phyloP scores from a whole-genome alignment of 148 eudicot genomes.

The Rhododendron henanense region DNA sequence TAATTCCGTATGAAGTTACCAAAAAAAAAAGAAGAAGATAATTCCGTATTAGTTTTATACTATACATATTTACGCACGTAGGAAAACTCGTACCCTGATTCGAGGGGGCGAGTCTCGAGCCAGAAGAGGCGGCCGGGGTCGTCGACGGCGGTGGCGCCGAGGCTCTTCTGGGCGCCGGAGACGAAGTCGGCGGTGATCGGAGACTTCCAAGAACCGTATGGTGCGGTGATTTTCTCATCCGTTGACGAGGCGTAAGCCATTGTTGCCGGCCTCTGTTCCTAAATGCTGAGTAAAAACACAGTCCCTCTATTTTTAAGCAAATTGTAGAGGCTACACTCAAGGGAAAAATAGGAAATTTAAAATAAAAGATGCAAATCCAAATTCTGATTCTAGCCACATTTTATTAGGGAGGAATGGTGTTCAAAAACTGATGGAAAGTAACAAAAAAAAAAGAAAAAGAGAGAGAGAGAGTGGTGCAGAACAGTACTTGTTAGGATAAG shows the following conservation, averaged over 20 bases:
- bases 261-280: not conserved
- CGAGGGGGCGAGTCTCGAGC: slow-evolving; percentile 82
- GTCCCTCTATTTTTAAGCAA: no score
- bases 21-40: not conserved
- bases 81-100: slow-evolving; percentile 54
- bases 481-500: no score
- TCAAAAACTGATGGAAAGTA: no score
- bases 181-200: slow-evolving; percentile 81
- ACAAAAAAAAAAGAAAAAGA: no score
- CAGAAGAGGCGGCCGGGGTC: slow-evolving; percentile 62
- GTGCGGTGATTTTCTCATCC: slow-evolving; percentile 38
- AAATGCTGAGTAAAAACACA: no score
- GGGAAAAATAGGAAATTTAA: no score
- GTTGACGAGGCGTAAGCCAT: slow-evolving; percentile 19
- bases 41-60: not conserved
- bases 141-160: slow-evolving; percentile 71
- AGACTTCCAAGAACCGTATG: slow-evolving; percentile 90
- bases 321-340: no score
- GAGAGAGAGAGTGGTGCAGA: no score
- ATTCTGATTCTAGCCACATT: no score
- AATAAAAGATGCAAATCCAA: no score
- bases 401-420: no score
- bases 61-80: not conserved
- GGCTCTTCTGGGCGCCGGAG: slow-evolving; percentile 66
- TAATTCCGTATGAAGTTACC: not conserved